phyloP scores from a whole-genome alignment of 495 filamentous ascomycete genomes.

The Astrocystis sublimbata region DNA sequence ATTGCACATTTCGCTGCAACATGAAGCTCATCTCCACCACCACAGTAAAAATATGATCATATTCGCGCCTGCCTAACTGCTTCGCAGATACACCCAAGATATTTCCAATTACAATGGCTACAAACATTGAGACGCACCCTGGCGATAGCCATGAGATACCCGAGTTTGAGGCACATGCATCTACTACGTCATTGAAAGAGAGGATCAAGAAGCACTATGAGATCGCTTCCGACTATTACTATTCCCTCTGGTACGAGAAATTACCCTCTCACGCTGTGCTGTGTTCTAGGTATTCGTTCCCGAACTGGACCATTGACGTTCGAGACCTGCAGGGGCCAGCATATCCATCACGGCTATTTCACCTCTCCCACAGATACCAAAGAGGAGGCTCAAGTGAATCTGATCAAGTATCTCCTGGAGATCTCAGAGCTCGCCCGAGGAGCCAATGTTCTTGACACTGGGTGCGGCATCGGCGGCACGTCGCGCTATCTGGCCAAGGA shows the following conservation, averaged over 20 bases:
- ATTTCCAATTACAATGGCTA: neutral
- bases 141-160: constrained; percentile 52
- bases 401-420: constrained; percentile 52
- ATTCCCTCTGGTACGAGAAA: constrained; percentile 49
- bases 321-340: constrained; percentile 53
- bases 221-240: constrained; percentile 57
- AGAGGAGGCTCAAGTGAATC: constrained; percentile 53
- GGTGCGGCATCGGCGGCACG: constrained; percentile 59
- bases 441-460: constrained; percentile 53
- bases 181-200: constrained; percentile 56
- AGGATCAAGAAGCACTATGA: constrained; percentile 61
- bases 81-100: neutral
- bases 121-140: constrained; percentile 19
- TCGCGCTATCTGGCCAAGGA: constrained; percentile 51
- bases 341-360: constrained; percentile 62
- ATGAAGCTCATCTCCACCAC: no score
- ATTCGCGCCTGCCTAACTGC: neutral
- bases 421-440: constrained; percentile 38
- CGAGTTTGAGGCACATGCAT: constrained; percentile 50
- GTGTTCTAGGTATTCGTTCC: neutral
- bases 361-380: constrained; percentile 45
- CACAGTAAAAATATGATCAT: no score
- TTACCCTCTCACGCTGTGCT: neutral
- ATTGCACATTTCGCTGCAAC: no score
- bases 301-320: neutral